These are phyloP conservation scores for Ustilago trichophora DNA, from an alignment of 1,284 basidiomycete species.

Conservation along the genomic window DNA sequence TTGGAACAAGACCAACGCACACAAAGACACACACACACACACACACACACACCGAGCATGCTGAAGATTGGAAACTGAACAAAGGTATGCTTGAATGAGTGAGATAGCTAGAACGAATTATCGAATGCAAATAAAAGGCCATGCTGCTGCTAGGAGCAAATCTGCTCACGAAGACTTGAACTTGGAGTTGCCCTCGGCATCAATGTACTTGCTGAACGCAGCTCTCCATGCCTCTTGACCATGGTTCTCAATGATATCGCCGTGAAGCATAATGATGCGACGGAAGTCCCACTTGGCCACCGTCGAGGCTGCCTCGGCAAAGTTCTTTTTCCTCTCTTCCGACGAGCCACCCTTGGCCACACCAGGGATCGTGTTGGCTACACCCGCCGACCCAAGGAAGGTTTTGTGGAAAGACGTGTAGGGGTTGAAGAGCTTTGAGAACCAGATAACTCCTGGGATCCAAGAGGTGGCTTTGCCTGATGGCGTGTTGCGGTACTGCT, in stretches of 20 bases:
- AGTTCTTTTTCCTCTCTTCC: slow-evolving; percentile 45
- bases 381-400: slow-evolving; percentile 46
- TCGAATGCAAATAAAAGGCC: too few species aligned
- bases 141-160: background rate
- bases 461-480: slow-evolving; percentile 37
- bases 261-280: slow-evolving; percentile 90
- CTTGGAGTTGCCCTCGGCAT: slow-evolving; percentile 44
- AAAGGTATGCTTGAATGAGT: too few species aligned
- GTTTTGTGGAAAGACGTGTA: slow-evolving; percentile 36
- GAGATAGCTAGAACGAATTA: too few species aligned
- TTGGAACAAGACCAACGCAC: too few species aligned
- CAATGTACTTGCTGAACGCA: slow-evolving; percentile 49
- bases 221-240: slow-evolving; percentile 76
- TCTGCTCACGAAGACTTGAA: slow-evolving; percentile 29
- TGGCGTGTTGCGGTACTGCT: slow-evolving; percentile 72
- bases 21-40: too few species aligned
- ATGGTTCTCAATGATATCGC: slow-evolving; percentile 82
- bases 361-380: slow-evolving; percentile 32
- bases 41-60: background rate
- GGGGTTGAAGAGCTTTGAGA: slow-evolving; percentile 44
- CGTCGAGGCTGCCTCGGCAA: slow-evolving; percentile 71
- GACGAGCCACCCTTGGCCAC: slow-evolving; percentile 64
- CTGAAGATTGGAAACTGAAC: too few species aligned
- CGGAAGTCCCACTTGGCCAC: slow-evolving; percentile 86
- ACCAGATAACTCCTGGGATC: slow-evolving; percentile 53